Conservation (phyloP, 768 basidiomycete genomes). For the Candolleomyces eurysporus region DNA sequence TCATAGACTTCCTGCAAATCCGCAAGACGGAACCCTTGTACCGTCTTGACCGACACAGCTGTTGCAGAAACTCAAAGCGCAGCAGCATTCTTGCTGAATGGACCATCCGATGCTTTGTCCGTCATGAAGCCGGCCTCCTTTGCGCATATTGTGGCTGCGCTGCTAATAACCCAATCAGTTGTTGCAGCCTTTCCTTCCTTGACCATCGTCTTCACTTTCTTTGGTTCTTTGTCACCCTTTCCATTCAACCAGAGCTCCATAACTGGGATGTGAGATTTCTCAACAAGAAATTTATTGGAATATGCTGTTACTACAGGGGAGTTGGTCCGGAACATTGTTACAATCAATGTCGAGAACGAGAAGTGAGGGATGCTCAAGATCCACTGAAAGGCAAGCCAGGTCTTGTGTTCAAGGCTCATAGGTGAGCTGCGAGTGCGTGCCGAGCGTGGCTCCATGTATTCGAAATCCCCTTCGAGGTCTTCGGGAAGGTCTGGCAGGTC, state of each 20-base stretch:
- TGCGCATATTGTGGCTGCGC: conserved; percentile 2
- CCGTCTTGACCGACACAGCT: conserved; percentile 11
- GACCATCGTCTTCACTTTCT: too few species aligned
- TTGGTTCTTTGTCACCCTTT: too few species aligned
- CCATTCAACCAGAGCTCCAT: too few species aligned
- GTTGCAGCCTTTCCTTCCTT: too few species aligned
- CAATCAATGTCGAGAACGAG: conserved; percentile 5
- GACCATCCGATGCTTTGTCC: conserved; percentile 8
- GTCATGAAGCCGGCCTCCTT: conserved; percentile 7
- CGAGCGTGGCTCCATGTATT: neutral
- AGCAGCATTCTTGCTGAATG: neutral
- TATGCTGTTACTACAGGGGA: neutral
- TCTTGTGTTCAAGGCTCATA: conserved; percentile 5
- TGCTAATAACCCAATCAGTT: conserved; percentile 4
- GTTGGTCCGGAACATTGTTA: conserved; percentile 6
- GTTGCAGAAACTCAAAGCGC: conserved; percentile 6
- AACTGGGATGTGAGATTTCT: neutral
- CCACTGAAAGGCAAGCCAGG: neutral
- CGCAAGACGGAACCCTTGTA: conserved; percentile 9
- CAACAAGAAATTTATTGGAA: conserved; percentile 6
- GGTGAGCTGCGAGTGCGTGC: neutral
- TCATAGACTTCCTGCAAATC: conserved; percentile 5
- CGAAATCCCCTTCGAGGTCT: neutral
- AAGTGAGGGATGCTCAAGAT: conserved; percentile 6
- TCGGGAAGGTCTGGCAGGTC: too few species aligned